Evolutionary conservation across 805 yeast genomes (phyloP), one percentile per base, ranked within the genome.

Genomic region (Lipomyces yamadae): DNA sequence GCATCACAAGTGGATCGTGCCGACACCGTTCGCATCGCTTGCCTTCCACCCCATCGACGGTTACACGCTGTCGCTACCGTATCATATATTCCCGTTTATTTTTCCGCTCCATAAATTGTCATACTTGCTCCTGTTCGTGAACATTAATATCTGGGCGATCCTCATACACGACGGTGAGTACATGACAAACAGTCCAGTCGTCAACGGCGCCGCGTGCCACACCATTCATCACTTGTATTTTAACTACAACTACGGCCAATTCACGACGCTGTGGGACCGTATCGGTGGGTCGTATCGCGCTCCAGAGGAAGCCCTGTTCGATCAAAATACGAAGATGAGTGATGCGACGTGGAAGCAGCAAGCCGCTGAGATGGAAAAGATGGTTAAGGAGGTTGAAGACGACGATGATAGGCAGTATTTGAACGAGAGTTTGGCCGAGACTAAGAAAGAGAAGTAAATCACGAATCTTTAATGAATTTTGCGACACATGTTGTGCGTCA

Each of bases 11-110:
- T 95, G 99, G 99, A 87, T 95, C 73, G 97, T 95, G 53, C 94
- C 98, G 69, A 94, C 99, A 8, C 99, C 99, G 56, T 95, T 89
- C 80, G 99, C 99, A 0, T 91, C 97, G 7, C 98, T 93, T 76
- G 98, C 98, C 33, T 95, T 95, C 92, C 97, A 95, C 79, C 98
- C 99, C 13, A 90, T 95, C 62, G 99, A 95, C 74, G 99, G 99
- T 52, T 95, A 90, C 81, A 81, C 86, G 67, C 99, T 95, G 82
- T 89, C 96, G 48, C 77, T 95, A 71, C 97, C 99, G 13, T 95
- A 95, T 81, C 99, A 95, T 78, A 73, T 92, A 67, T 95, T 85
- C 81, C 98, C 98, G 67, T 86, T 95, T 78, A 66, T 95, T 37
- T 91, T 95, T 87, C 98, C 98, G 56, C 84, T 95, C 73, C 93